Evolutionary conservation across 106 monocot species (phyloP), one percentile per base, ranked within the genome.

Genomic region (Dactylorhiza incarnata): DNA sequence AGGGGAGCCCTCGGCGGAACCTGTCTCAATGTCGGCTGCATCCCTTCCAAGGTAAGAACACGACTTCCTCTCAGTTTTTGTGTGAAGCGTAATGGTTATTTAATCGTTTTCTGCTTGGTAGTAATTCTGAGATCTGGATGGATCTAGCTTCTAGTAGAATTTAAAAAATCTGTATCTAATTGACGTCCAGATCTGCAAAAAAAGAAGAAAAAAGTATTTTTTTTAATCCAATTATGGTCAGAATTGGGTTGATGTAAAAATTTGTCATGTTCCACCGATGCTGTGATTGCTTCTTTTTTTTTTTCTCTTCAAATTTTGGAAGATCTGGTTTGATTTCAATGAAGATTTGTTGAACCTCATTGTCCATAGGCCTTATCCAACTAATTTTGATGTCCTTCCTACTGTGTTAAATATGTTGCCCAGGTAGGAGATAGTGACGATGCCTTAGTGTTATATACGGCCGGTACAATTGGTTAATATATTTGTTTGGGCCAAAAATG

Each of bases 21-120:
- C 69, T 91, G 90, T 75, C 87, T 91, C 37, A 91, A 91, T 74
- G 90, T 91, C 44, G 90, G 90, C 0, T 91, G 90, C 77, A 91
- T 91, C 76, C 90, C 90, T n/a, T 91, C 90, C 45, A 91, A 91
- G 87, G 90, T 73, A 71, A 72, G 49, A 9, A 5, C 20, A 20
- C 22, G 9, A 19, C 13, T 72, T 49, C 11, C 12, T 72, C 16
- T 48, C 1, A n/a, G 2, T 49, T 9, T 22, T 6, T 5, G 9
- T 23, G 13, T 65, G 24, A 5, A 65, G 16, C 1, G 46, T 6
- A 49, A 72, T 19, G 11, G 49, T 49, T 7, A 2, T 72, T 37
- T 37, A 37, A 37, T 19, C 44, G 13, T 49, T 47, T 6, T 47
- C 22, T 48, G 6, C 11, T 17, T 11, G 9, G 23, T 72, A 45